Evolutionary conservation across 169 alveolate species (phyloP), one percentile per base, ranked within the genome.

Genomic region (Theileria luwenshuni): DNA sequence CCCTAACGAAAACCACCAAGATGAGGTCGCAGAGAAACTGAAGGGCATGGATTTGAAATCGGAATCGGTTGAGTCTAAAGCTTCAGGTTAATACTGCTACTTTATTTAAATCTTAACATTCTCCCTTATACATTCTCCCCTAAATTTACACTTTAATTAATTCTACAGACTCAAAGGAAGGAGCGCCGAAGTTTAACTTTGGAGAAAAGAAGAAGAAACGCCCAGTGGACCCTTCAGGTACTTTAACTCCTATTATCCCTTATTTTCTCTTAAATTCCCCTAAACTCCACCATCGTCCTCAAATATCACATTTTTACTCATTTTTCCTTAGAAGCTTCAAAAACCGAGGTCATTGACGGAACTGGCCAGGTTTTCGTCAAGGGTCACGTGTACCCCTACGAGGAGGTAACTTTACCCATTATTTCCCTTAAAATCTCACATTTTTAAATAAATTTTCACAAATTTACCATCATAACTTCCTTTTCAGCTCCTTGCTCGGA

Each of bases 181-280:
- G 70, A 8, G 73, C 83, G 1, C 93, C 86, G 43, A 68, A 74
- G 68, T 90, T 86, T 70, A 91, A 94, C 80, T 94, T 94, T 65
- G 95, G 95, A 77, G 94, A 94, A 45, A 87, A 87, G 65, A 92
- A 90, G 83, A 92, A 92, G 77, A 94, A 94, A 90, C 91, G 90
- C 80, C 83, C 90, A 28, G 76, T 79, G 60, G 91, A 79, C 65
- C 45, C 85, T 69, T 73, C 85, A 75, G 86, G 94, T 85, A 56
- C 70, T 42, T 71, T 27, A 28, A 27, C 13, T 17, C 3, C 65
- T 15, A 6, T 1, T 17, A 21, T 12, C 21, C 3, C 7, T 49
- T n/a, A 21, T n/a, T n/a, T n/a, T 7, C 65, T 41, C 85, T 69
- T 73, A 83, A 75, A 85, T 93, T 85, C 48, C 70, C 38, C 69